A percentile compares a stretch with the other conserved stretches of the same genome.
Evolutionary conservation across 2,329 filamentous ascomycete species (phyloP).

Genomic region (Pseudogymnoascus sp.): DNA sequence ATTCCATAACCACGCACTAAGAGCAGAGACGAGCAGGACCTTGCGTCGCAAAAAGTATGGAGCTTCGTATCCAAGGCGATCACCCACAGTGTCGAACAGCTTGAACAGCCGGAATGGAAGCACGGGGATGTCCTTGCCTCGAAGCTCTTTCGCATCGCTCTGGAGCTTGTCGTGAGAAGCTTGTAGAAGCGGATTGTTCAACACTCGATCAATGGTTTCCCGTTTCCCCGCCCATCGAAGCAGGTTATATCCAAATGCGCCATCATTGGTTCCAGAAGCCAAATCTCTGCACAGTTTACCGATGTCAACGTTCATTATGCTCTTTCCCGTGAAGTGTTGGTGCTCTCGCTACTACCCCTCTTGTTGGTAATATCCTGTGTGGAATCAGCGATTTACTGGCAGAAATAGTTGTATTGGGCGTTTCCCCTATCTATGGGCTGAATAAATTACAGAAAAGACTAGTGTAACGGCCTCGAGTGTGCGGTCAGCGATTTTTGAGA

Average conservation of each 20-base stretch:
- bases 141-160: background rate
- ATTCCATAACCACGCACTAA: background rate
- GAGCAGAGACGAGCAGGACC: background rate
- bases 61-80: background rate
- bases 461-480: background rate
- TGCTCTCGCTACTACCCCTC: background rate
- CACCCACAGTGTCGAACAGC: background rate
- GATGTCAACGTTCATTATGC: background rate
- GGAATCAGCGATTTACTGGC: background rate
- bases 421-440: background rate
- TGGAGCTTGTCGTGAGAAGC: background rate
- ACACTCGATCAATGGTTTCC: background rate
- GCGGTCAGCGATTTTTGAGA: background rate
- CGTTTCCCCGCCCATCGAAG: background rate
- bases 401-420: background rate
- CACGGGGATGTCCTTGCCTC: background rate
- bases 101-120: background rate
- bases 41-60: background rate
- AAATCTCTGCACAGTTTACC: background rate
- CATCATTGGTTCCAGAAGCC: background rate
- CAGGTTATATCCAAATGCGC: background rate
- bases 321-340: background rate
- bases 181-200: background rate
- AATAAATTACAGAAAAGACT: background rate
- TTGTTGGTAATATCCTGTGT: background rate